phyloP scores from a whole-genome alignment of 208 protist species.

The Trypanosoma caninum region DNA sequence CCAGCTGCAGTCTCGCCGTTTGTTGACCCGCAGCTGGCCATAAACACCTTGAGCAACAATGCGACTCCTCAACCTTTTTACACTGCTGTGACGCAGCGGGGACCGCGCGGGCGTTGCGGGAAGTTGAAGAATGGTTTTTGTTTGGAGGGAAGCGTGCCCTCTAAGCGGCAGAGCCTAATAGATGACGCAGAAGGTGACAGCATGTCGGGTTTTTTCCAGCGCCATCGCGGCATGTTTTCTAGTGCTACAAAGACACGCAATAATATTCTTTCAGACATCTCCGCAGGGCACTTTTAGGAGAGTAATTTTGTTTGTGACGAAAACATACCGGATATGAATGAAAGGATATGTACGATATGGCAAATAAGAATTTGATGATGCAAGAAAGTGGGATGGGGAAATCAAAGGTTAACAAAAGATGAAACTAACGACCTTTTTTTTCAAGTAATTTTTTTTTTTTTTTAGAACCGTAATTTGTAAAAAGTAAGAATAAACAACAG shows the following conservation, averaged over 20 bases:
- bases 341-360: neutral
- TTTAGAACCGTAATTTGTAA: too few relatives aligned
- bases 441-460: too few relatives aligned
- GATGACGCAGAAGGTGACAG: neutral
- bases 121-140: too few relatives aligned
- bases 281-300: slow-evolving; percentile 3
- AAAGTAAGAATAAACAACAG: too few relatives aligned
- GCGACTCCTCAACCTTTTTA: slow-evolving; percentile 19
- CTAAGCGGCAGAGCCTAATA: too few relatives aligned
- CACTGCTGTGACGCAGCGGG: neutral
- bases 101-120: too few relatives aligned
- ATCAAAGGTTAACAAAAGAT: too few relatives aligned
- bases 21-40: slow-evolving; percentile 11
- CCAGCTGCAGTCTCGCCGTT: slow-evolving; percentile 14
- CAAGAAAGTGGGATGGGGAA: too few relatives aligned
- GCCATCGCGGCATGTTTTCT: neutral
- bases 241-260: neutral
- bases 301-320: neutral
- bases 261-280: slow-evolving; percentile 5
- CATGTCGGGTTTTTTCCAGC: neutral
- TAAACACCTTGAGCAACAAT: neutral
- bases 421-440: too few relatives aligned
- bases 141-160: too few relatives aligned
- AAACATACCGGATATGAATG: neutral
- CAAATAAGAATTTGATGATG: too few relatives aligned